Percentiles rank a stretch among this genome's conserved stretches.
Conservation (phyloP, 345 rosid genomes). For the Arabidopsis suecica region DNA sequence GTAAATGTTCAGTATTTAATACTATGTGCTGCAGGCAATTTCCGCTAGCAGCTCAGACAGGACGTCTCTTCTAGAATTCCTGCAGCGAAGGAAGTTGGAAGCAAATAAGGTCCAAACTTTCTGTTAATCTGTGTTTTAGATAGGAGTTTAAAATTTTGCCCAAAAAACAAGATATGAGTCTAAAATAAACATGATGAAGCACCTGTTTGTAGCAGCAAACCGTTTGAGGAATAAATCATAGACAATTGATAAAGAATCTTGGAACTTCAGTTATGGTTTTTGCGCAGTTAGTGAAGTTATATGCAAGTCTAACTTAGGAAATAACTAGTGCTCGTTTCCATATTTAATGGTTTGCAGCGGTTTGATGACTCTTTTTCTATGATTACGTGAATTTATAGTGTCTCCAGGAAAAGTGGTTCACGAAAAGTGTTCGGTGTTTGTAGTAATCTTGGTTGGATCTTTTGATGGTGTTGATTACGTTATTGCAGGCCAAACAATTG, state of each 20-base stretch:
- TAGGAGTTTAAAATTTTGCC: neutral
- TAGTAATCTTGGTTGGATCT: slow-evolving; percentile 27
- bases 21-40: slow-evolving; percentile 68
- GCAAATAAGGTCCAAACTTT: slow-evolving; percentile 72
- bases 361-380: slow-evolving; percentile 2
- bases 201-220: slow-evolving; percentile 12
- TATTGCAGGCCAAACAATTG: slow-evolving; percentile 85
- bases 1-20: slow-evolving; percentile 7
- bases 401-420: neutral
- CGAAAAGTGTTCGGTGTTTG: neutral
- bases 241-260: slow-evolving; percentile 4
- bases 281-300: slow-evolving; percentile 13
- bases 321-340: neutral
- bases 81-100: slow-evolving; percentile 92
- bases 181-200: slow-evolving; percentile 28
- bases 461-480: slow-evolving; percentile 24
- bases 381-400: slow-evolving; percentile 13
- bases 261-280: neutral
- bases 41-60: slow-evolving; percentile 95
- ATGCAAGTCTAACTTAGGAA: neutral
- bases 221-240: neutral
- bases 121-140: slow-evolving; percentile 20
- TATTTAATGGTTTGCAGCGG: slow-evolving; percentile 2
- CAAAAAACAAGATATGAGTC: no score
- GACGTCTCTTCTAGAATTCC: slow-evolving; percentile 80